phyloP scores from a whole-genome alignment of 2,329 filamentous ascomycete species.

The Cephalotrichum gorgonifer region DNA sequence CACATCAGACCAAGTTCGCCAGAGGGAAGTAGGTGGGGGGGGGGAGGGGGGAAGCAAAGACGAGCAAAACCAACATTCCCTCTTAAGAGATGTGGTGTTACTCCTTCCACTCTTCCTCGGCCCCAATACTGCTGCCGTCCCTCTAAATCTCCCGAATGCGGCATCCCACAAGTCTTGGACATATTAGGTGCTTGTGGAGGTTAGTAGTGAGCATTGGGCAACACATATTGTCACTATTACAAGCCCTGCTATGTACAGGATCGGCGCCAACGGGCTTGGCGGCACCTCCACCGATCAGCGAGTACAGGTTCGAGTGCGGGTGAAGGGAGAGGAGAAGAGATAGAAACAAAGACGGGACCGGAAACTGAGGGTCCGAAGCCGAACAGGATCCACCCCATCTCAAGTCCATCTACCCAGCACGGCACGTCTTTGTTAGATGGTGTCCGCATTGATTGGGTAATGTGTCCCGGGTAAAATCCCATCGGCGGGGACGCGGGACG shows the following conservation, averaged over 20 bases:
- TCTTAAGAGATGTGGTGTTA: too few species aligned
- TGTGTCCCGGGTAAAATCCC: not conserved
- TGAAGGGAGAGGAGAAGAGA: too few species aligned
- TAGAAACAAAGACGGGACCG: too few species aligned
- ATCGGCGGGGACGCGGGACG: not conserved
- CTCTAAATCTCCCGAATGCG: not conserved
- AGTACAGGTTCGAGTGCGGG: too few species aligned
- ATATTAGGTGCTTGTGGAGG: not conserved
- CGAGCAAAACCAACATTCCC: not conserved
- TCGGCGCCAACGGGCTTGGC: not conserved
- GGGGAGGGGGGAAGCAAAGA: not conserved
- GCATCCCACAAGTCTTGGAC: not conserved
- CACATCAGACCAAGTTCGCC: not conserved
- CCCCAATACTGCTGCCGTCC: not conserved
- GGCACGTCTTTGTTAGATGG: not conserved
- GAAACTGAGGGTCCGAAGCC: too few species aligned
- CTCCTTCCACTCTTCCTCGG: not conserved
- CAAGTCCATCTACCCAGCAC: not conserved
- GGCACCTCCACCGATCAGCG: too few species aligned
- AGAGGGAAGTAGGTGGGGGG: not conserved
- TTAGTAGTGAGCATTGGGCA: not conserved
- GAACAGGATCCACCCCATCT: not conserved
- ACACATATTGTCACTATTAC: not conserved
- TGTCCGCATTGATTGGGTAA: not conserved
- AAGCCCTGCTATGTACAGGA: not conserved